A percentile compares a stretch with the other conserved stretches of the same genome.
These are phyloP conservation scores for Phytophthora quininea DNA, from an alignment of 352 stramenopile genomes.

Conservation along the genomic window DNA sequence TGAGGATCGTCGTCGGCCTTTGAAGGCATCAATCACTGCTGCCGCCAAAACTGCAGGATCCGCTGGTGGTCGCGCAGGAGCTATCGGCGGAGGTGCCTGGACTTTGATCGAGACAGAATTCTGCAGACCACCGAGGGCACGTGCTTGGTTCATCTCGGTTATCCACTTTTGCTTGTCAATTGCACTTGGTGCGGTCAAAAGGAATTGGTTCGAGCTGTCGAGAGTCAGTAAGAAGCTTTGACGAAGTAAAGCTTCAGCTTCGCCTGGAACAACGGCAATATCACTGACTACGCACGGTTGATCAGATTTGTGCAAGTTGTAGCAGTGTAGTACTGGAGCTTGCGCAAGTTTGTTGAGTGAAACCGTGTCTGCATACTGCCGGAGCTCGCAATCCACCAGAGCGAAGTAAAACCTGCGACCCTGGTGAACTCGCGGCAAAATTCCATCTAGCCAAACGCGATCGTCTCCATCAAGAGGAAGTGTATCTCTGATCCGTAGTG, in stretches of 20 bases:
- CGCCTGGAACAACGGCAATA: slow-evolving; percentile 13
- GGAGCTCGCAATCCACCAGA: slow-evolving; percentile 38
- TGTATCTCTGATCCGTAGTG: slow-evolving; percentile 9
- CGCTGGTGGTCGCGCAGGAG: slow-evolving; percentile 2
- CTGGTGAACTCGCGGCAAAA: slow-evolving; percentile 27
- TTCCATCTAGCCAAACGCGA: slow-evolving; percentile 4
- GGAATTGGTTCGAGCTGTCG: slow-evolving; percentile 18
- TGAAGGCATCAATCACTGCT: slow-evolving; percentile 27
- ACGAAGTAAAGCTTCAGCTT: slow-evolving; percentile 28
- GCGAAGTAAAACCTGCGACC: slow-evolving; percentile 37
- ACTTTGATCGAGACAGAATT: slow-evolving; percentile 24
- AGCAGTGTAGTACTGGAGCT: slow-evolving; percentile 13
- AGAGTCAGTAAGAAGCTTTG: slow-evolving; percentile 51
- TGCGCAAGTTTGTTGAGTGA: slow-evolving; percentile 21
- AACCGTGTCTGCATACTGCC: slow-evolving; percentile 45
- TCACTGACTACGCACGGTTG: slow-evolving; percentile 21
- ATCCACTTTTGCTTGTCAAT: slow-evolving; percentile 65
- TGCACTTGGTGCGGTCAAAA: slow-evolving; percentile 46
- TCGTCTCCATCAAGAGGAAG: slow-evolving; percentile 1
- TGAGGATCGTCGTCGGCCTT: slow-evolving; percentile 8
- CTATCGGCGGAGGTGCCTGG: slow-evolving; percentile 11
- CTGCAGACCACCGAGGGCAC: slow-evolving; percentile 11
- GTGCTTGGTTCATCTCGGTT: slow-evolving; percentile 35
- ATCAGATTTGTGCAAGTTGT: slow-evolving; percentile 22
- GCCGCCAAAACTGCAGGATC: slow-evolving; percentile 14